Evolutionary conservation across 192 early-diverging fungal species (phyloP), one percentile per base, ranked within the genome.

Genomic region (Umbelopsis vinacea): DNA sequence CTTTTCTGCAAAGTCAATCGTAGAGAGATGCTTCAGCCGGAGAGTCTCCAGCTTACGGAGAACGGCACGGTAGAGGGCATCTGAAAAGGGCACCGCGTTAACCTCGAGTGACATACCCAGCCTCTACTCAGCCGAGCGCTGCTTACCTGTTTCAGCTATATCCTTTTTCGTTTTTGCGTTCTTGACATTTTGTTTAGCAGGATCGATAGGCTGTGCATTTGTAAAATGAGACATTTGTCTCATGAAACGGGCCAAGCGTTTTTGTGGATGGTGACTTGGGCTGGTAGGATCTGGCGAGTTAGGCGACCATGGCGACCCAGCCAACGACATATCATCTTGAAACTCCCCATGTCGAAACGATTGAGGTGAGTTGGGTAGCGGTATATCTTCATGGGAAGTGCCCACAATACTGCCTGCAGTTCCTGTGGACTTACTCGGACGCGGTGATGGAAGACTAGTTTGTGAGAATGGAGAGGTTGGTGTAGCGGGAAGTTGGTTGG

Each of bases 151-250:
- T 50, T 74, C 77, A 69, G 57, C 69, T 26, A 78, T 66, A 35
- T 78, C 72, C 15, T 74, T 68, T 40, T 78, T 78, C 17, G 69
- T 21, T 37, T 78, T 78, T 26, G 77, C 77, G n/a, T 52, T 45
- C 46, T 55, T 69, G 17, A 71, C 69, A 40, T 70, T 78, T 35
- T 70, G 72, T 23, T 70, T 74, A 23, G 22, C 52, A 37, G 69
- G 68, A 38, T 78, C 77, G 24, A 53, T 63, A 12, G 48, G 40
- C 4, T 29, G 29, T 63, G 57, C 33, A 17, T 52, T 60, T 29
- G 69, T 71, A 47, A 52, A 37, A n/a, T 70, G 66, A 33, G 52
- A 67, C 17, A 77, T 68, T 45, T 78, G 68, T n/a, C 69, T 66
- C 48, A 74, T 71, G 52, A 78, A 78, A 15, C 72, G 67, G 26